Evolutionary conservation across 345 rosid species (phyloP).

Genomic region (Euphorbia peplus): DNA sequence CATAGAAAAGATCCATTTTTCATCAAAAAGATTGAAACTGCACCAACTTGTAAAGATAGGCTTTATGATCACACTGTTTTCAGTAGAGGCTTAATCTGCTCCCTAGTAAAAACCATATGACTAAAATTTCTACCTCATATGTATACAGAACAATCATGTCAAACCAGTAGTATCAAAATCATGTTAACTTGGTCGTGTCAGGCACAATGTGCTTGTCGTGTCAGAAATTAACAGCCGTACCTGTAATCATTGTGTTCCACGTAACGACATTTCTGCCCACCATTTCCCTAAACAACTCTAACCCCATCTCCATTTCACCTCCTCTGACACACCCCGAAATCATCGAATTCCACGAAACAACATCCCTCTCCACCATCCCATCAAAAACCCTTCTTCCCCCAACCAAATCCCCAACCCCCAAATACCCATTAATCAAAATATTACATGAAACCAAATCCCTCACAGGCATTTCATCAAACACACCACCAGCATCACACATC

Average conservation of each 20-base stretch:
- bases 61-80: no score
- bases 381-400: slow-evolving; percentile 19
- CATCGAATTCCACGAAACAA: slow-evolving; percentile 28
- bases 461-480: slow-evolving; percentile 24
- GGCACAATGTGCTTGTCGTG: no score
- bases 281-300: slow-evolving; percentile 20
- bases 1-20: no score
- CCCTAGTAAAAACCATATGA: no score
- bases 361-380: slow-evolving; percentile 17
- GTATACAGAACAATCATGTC: no score
- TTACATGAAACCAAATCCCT: slow-evolving; percentile 27
- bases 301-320: slow-evolving; percentile 19
- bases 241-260: slow-evolving; percentile 29
- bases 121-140: no score
- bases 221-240: no score
- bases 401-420: slow-evolving; percentile 15
- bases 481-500: slow-evolving; percentile 18
- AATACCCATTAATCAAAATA: slow-evolving; percentile 26
- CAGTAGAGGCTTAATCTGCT: no score
- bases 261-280: slow-evolving; percentile 15
- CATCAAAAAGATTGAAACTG: no score
- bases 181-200: no score
- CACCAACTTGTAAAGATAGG: no score
- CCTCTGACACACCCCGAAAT: slow-evolving; percentile 11
- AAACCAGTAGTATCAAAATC: no score